Conservation (phyloP, 768 basidiomycete genomes). For the Agaricus subrufescens region DNA sequence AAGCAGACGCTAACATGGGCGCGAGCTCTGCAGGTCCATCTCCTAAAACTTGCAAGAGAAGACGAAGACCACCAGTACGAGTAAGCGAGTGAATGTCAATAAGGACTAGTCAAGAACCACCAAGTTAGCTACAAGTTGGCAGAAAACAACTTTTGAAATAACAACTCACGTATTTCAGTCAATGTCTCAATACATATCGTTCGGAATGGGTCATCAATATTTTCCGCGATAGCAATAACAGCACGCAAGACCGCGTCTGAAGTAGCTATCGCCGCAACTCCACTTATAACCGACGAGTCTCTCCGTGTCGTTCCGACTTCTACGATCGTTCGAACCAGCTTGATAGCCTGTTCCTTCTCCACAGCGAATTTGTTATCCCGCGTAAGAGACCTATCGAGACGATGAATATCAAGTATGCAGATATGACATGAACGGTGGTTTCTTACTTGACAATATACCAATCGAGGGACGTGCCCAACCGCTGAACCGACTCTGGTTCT, state of each 20-base stretch:
- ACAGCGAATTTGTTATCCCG: slow-evolving; percentile 78
- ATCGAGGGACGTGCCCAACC: slow-evolving; percentile 66
- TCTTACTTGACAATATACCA: slow-evolving; percentile 88
- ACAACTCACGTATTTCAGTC: slow-evolving; percentile 76
- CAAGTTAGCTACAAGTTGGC: not conserved
- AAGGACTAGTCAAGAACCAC: slow-evolving; percentile 48
- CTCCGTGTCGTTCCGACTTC: slow-evolving; percentile 64
- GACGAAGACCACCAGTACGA: slow-evolving; percentile 78
- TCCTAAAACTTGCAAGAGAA: slow-evolving; percentile 81
- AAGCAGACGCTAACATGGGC: slow-evolving; percentile 71
- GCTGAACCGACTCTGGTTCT: slow-evolving; percentile 65
- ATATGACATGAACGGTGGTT: not conserved
- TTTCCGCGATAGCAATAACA: slow-evolving; percentile 90
- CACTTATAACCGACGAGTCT: slow-evolving; percentile 36
- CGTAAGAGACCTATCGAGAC: slow-evolving; percentile 59
- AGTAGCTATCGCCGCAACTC: slow-evolving; percentile 49
- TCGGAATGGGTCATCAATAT: slow-evolving; percentile 85
- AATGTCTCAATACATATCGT: slow-evolving; percentile 81
- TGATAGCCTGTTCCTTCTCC: slow-evolving; percentile 91
- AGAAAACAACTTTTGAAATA: not conserved
- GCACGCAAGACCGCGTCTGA: slow-evolving; percentile 81
- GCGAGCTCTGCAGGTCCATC: slow-evolving; percentile 85
- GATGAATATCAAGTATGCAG: slow-evolving; percentile 8
- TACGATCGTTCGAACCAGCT: slow-evolving; percentile 79
- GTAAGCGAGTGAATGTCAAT: slow-evolving; percentile 83